Percentiles rank a stretch among this genome's conserved stretches.
Conservation (phyloP, 129 eudicot species). For the Arctium lappa region DNA sequence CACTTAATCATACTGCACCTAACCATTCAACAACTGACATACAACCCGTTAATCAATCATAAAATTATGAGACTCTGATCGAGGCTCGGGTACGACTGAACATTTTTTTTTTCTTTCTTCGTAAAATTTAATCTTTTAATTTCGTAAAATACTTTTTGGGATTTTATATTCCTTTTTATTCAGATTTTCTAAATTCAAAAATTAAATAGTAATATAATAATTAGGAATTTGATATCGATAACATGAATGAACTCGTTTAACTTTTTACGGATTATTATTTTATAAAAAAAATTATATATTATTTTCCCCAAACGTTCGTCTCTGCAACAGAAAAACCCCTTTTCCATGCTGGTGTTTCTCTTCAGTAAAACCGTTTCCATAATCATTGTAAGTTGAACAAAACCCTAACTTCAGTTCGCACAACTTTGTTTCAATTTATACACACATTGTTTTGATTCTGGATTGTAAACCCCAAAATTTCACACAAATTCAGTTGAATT, state of each 20-base stretch:
- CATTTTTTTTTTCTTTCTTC: too few relatives aligned
- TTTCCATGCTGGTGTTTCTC: slow-evolving; percentile 1
- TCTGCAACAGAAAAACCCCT: slow-evolving; percentile 27
- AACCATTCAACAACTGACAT: too few relatives aligned
- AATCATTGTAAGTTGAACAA: slow-evolving; percentile 5
- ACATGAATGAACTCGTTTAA: neutral
- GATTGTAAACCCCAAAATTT: neutral
- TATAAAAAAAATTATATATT: neutral
- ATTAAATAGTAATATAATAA: too few relatives aligned
- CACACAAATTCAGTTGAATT: neutral
- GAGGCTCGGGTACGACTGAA: too few relatives aligned
- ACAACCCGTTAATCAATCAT: too few relatives aligned
- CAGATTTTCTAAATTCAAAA: too few relatives aligned
- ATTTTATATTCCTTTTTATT: too few relatives aligned
- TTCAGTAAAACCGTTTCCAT: neutral
- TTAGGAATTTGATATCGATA: too few relatives aligned
- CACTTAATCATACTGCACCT: too few relatives aligned
- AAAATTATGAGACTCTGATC: too few relatives aligned
- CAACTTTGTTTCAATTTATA: neutral
- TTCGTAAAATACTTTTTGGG: too few relatives aligned
- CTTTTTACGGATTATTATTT: neutral
- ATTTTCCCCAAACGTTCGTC: neutral
- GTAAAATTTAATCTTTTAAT: too few relatives aligned
- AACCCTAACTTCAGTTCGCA: slow-evolving; percentile 3
- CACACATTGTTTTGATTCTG: neutral